Conservation (phyloP, 177 flowering plant species). For the Vitis hybrid region DNA sequence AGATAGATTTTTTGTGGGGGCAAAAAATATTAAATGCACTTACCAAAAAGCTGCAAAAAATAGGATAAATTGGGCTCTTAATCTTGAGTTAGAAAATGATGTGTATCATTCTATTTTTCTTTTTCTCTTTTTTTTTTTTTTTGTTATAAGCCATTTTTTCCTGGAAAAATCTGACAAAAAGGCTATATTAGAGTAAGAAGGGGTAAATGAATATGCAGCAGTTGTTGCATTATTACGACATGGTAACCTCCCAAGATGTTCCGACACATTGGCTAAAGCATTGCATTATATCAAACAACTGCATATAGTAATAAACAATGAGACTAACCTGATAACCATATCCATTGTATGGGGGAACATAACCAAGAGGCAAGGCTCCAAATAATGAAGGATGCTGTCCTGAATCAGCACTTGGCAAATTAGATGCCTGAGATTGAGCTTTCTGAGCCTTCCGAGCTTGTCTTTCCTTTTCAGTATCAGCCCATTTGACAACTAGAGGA, state of each 20-base stretch:
- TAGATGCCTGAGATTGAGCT: slow-evolving; percentile 68
- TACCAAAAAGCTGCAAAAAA: no score
- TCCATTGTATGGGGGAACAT: slow-evolving; percentile 83
- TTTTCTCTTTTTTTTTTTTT: no score
- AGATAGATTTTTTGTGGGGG: no score
- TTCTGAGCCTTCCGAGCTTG: slow-evolving; percentile 93
- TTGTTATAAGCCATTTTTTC: no score
- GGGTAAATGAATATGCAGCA: not conserved
- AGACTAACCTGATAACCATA: slow-evolving; percentile 87
- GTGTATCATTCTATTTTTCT: no score
- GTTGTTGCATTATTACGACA: not conserved
- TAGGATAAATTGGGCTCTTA: no score
- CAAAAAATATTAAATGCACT: no score
- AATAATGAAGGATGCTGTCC: slow-evolving; percentile 75
- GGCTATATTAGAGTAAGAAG: no score
- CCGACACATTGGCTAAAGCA: not conserved
- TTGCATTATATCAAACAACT: not conserved
- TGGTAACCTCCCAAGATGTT: not conserved
- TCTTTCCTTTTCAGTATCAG: slow-evolving; percentile 98
- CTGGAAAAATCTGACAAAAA: no score
- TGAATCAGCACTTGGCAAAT: slow-evolving; percentile 50
- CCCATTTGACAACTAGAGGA: slow-evolving; percentile 99
- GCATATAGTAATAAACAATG: not conserved
- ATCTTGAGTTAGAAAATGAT: no score
- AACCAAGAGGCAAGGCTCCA: slow-evolving; percentile 90